Percentiles rank a stretch among this genome's conserved stretches.
These are phyloP conservation scores for Carex kokanica DNA, from an alignment of 176 grass and related monocot genomes.

Conservation along the genomic window DNA sequence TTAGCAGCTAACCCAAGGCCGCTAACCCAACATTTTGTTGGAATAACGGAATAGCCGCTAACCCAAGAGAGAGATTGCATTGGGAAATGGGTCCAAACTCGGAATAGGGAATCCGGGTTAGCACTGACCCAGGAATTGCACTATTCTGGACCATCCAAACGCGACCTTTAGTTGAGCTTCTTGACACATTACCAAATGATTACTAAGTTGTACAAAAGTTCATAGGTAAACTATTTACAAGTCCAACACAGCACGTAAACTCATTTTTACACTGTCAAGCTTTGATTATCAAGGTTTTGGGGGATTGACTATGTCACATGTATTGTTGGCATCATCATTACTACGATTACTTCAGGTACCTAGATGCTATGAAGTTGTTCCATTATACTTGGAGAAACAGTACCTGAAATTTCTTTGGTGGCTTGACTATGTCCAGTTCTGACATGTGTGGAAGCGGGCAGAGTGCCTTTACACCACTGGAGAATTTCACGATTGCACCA, in stretches of 20 bases:
- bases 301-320: neutral
- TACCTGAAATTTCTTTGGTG: slow-evolving; percentile 98
- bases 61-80: too few relatives aligned
- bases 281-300: neutral
- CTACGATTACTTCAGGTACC: neutral
- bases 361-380: neutral
- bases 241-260: neutral
- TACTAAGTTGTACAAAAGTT: neutral
- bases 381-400: slow-evolving; percentile 6
- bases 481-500: slow-evolving; percentile 78
- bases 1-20: too few relatives aligned
- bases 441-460: slow-evolving; percentile 95
- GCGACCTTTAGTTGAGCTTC: neutral
- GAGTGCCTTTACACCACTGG: slow-evolving; percentile 91
- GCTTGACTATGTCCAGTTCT: slow-evolving; percentile 80
- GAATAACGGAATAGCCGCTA: too few relatives aligned
- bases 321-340: neutral
- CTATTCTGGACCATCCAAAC: too few relatives aligned
- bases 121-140: too few relatives aligned
- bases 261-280: neutral
- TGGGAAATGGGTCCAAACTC: too few relatives aligned
- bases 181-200: neutral
- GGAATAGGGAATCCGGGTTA: too few relatives aligned
- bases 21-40: too few relatives aligned
- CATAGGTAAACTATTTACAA: neutral